These are phyloP conservation scores for Epichloe uncinata DNA, from an alignment of 2,329 filamentous ascomycete genomes.

Conservation along the genomic window DNA sequence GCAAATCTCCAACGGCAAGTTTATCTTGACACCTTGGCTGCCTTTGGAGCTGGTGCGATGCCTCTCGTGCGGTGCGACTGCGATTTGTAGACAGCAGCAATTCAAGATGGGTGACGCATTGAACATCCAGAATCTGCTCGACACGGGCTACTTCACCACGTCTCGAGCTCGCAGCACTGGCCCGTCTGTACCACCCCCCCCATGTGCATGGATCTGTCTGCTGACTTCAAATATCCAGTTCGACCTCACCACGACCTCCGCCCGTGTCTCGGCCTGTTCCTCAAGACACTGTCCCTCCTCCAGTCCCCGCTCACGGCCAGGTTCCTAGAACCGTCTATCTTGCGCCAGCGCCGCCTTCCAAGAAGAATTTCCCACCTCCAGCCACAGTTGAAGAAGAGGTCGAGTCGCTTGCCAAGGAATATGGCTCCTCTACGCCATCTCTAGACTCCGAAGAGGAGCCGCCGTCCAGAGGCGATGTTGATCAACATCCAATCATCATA, in stretches of 20 bases:
- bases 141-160: constrained; percentile 37
- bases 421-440: constrained; percentile 23
- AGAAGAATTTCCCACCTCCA: constrained; percentile 38
- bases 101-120: constrained; percentile 29
- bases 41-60: constrained; percentile 10
- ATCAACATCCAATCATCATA: constrained; percentile 55
- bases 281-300: constrained; percentile 9
- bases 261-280: constrained; percentile 3
- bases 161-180: constrained; percentile 25
- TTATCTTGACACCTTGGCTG: neutral
- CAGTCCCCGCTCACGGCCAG: constrained; percentile 6
- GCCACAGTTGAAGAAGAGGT: constrained; percentile 59
- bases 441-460: constrained; percentile 37
- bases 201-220: neutral
- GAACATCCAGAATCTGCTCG: constrained; percentile 32
- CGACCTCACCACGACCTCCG: constrained; percentile 11
- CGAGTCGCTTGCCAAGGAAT: constrained; percentile 48
- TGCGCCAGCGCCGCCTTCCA: constrained; percentile 4
- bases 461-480: constrained; percentile 47
- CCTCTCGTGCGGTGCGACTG: constrained; percentile 6
- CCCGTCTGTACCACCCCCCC: constrained; percentile 12
- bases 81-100: constrained; percentile 6
- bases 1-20: neutral
- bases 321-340: constrained; percentile 6
- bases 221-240: constrained; percentile 1